Percentiles rank a stretch among this genome's conserved stretches.
These are phyloP conservation scores for Cyclospora cayetanensis DNA, from an alignment of 169 alveolate species.

Conservation along the genomic window DNA sequence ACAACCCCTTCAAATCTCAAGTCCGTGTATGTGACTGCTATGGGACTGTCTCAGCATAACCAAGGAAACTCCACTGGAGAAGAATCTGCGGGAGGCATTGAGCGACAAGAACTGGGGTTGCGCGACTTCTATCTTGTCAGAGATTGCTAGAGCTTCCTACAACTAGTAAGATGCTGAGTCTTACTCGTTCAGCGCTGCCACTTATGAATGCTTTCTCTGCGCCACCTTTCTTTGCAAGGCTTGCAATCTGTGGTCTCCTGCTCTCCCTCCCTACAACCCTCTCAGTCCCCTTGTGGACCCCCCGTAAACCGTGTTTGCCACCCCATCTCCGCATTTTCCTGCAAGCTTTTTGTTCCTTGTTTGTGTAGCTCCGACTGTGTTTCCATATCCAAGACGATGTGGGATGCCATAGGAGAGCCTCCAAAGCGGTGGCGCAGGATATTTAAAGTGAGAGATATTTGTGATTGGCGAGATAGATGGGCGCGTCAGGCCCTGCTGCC, in stretches of 20 bases:
- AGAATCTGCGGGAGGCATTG: constrained; percentile 84
- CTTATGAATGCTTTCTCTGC: too few relatives aligned
- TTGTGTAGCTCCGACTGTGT: constrained; percentile 78
- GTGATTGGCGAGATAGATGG: background rate
- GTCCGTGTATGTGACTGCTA: too few relatives aligned
- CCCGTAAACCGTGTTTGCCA: too few relatives aligned
- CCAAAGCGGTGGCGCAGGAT: constrained; percentile 85
- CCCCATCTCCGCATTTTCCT: too few relatives aligned
- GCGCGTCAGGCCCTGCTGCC: background rate
- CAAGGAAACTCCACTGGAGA: constrained; percentile 77
- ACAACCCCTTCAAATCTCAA: too few relatives aligned
- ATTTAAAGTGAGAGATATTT: constrained; percentile 72
- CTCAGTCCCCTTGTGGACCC: too few relatives aligned
- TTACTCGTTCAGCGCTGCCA: background rate
- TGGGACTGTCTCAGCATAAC: constrained; percentile 4
- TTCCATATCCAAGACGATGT: constrained; percentile 80
- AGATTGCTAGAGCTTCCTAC: constrained; percentile 83
- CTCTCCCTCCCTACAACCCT: too few relatives aligned
- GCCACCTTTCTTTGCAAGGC: too few relatives aligned
- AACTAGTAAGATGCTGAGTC: constrained; percentile 75
- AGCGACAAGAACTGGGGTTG: constrained; percentile 87
- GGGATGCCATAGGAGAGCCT: constrained; percentile 81
- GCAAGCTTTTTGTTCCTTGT: background rate
- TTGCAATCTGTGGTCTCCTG: too few relatives aligned
- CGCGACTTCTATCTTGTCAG: constrained; percentile 81